Evolutionary conservation across 352 stramenopile species (phyloP).

Genomic region (Saprolegnia parasitica): DNA sequence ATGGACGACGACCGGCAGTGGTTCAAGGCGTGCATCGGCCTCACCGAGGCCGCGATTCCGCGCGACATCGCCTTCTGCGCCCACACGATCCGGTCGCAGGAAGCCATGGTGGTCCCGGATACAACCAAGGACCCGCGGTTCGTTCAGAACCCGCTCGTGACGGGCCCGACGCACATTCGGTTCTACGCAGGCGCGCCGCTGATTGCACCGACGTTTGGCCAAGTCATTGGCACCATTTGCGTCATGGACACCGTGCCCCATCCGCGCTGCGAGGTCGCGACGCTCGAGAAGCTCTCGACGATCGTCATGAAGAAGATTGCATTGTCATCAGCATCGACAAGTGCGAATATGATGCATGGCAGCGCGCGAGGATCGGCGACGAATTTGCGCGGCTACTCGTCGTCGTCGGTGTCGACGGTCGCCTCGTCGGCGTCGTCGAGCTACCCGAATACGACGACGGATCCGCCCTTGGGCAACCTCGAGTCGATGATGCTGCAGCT

Average conservation of each 20-base stretch:
- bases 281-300: conserved; percentile 32
- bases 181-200: conserved; percentile 69
- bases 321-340: not conserved
- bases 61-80: conserved; percentile 82
- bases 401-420: not conserved
- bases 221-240: conserved; percentile 68
- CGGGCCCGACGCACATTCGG: conserved; percentile 81
- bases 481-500: conserved; percentile 17
- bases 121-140: conserved; percentile 83
- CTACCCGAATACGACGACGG: not conserved
- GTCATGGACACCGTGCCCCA: conserved; percentile 48
- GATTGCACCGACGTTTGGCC: conserved; percentile 42
- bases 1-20: conserved; percentile 17
- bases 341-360: not conserved
- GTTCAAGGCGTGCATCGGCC: conserved; percentile 21
- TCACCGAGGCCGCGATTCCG: conserved; percentile 57
- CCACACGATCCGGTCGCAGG: conserved; percentile 79
- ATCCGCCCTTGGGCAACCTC: not conserved
- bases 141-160: conserved; percentile 84
- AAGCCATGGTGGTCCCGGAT: conserved; percentile 75
- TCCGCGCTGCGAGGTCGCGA: conserved; percentile 2
- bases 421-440: not conserved
- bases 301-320: conserved; percentile 18
- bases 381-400: not conserved
- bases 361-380: not conserved